These are phyloP conservation scores for Hevea brasiliensis DNA, from an alignment of 345 rosid species.

Conservation along the genomic window DNA sequence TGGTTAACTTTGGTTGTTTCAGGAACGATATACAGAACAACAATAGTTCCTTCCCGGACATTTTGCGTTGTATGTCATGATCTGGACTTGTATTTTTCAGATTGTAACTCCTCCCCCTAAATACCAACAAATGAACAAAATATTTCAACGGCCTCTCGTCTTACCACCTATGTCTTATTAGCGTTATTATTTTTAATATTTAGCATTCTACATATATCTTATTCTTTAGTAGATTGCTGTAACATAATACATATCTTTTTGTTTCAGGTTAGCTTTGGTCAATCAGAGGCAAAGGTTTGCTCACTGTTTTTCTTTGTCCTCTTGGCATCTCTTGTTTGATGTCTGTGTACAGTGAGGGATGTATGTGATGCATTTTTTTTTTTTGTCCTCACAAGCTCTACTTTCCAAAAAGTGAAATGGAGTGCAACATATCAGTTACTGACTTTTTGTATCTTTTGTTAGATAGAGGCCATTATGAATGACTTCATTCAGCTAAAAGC, in stretches of 20 bases:
- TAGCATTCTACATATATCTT: not conserved
- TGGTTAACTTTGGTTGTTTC: conserved; percentile 36
- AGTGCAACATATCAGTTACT: not conserved
- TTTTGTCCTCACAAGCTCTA: not conserved
- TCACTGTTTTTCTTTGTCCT: not conserved
- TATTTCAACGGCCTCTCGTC: not conserved
- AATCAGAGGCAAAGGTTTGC: conserved; percentile 45
- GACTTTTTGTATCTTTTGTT: conserved; percentile 14
- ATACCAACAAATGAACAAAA: not conserved
- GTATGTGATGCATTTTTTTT: not conserved
- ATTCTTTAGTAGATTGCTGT: conserved; percentile 14
- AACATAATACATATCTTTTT: conserved; percentile 19
- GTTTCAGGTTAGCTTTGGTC: conserved; percentile 66
- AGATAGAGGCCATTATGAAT: conserved; percentile 92
- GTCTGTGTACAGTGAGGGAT: no score
- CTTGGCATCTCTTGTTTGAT: conserved; percentile 14
- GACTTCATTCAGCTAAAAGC: conserved; percentile 91
- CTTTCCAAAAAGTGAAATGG: not conserved
- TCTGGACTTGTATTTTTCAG: conserved; percentile 9
- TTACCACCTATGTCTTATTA: no score
- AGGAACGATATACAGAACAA: conserved; percentile 90
- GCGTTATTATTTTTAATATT: no score
- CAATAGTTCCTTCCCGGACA: conserved; percentile 86
- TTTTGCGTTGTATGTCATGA: conserved; percentile 69
- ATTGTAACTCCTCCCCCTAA: no score